Base-by-base conservation (phyloP, 106 monocot genomes). In the Dendrobium nobile region DNA sequence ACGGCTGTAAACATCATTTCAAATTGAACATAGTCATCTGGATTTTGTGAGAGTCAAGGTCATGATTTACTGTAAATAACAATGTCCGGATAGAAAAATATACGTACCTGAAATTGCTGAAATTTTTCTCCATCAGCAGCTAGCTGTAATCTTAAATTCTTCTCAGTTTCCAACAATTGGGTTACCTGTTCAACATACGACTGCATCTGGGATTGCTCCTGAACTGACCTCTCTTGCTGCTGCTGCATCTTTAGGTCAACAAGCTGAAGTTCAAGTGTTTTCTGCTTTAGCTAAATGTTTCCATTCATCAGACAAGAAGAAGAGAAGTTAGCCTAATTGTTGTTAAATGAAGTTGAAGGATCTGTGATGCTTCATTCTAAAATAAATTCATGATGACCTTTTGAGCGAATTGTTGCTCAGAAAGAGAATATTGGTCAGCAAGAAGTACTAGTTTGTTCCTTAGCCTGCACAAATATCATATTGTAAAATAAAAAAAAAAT, bases 61-160 rank as follows among this genome's bases (percentile, higher is more conserved):
- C 37, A 74, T 42, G 41, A 17, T 43, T 43, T 74, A 19, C 6
- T 74, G 20, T 8, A 42, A 20, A 72, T 9, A 56, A 40, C 16
- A 47, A 22, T 18, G 7, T 22, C 22, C 0, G 24, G 9, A 28
- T n/a, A 31, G 4, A 33, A 44, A 41, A 72, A 75, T 42, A 82
- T 37, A 48, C 58, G 79, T 73, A 99, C 98, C 92, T 99, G 95
- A 80, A 99, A 95, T 84, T 95, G 89, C 87, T 91, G 95, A 86
- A 99, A 99, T 85, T 91, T 99, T 83, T 95, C 95, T 75, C 88
- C 92, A 91, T 99, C 93, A 68, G 98, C 85, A 65, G 88, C 91
- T 77, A 99, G 88, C 82, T 99, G 92, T 72, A 88, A 75, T 15
- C 91, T 84, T 70, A 99, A 85, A 79, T 78, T 91, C 78, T 93